phyloP scores from a whole-genome alignment of 495 filamentous ascomycete species.

The Tirmania nivea region DNA sequence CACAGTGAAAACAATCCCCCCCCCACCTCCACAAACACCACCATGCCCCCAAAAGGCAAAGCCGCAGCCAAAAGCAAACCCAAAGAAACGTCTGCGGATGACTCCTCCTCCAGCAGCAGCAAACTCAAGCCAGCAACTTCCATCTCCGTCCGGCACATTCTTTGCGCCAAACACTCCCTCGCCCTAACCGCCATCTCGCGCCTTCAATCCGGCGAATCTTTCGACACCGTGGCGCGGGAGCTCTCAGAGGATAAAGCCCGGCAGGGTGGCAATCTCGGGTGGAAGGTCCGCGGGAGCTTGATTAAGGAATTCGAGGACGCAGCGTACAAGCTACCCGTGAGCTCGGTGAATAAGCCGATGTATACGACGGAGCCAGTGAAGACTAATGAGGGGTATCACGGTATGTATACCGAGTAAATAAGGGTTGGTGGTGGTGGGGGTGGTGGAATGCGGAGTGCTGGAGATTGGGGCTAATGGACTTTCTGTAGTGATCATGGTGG shows the following conservation, averaged over 20 bases:
- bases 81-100: slow-evolving; percentile 3
- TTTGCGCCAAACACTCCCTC: slow-evolving; percentile 17
- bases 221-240: slow-evolving; percentile 16
- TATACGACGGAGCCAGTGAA: slow-evolving; percentile 16
- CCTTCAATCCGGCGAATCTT: slow-evolving; percentile 13
- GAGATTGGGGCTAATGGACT: neutral
- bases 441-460: neutral
- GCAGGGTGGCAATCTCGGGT: slow-evolving; percentile 16
- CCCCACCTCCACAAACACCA: neutral
- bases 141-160: slow-evolving; percentile 19
- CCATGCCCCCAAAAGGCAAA: slow-evolving; percentile 3
- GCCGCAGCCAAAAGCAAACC: slow-evolving; percentile 4
- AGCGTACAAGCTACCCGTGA: slow-evolving; percentile 13
- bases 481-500: slow-evolving; percentile 12
- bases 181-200: slow-evolving; percentile 13
- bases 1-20: neutral
- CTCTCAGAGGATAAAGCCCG: slow-evolving; percentile 16
- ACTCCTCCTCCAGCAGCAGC: neutral
- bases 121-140: slow-evolving; percentile 16
- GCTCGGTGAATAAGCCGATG: slow-evolving; percentile 15
- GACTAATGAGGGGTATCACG: slow-evolving; percentile 17
- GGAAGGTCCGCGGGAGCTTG: slow-evolving; percentile 14
- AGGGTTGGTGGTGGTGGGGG: no score
- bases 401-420: slow-evolving; percentile 2
- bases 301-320: slow-evolving; percentile 16